A percentile compares a stretch with the other conserved stretches of the same genome.
Evolutionary conservation across 169 alveolate genomes (phyloP).

Genomic region (Plasmodium relictum): DNA sequence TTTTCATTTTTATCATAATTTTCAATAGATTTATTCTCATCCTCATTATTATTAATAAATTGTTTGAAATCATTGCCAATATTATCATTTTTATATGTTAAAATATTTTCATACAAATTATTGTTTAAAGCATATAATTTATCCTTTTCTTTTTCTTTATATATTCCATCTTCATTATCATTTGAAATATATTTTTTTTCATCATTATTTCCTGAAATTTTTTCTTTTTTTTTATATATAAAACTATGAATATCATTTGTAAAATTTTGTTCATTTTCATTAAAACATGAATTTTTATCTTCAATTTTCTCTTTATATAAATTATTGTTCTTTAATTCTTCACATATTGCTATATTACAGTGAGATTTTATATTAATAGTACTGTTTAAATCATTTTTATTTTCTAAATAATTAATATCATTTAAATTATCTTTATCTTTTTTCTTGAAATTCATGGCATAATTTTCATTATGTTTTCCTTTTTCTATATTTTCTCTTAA

Average conservation of each 20-base stretch:
- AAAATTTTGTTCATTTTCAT: not conserved
- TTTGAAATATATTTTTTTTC: not conserved
- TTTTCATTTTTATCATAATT: not conserved
- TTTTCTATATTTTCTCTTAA: too few relatives aligned
- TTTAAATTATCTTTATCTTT: not conserved
- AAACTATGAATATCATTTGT: not conserved
- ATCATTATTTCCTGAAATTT: not conserved
- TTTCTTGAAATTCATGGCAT: too few relatives aligned
- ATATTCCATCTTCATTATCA: not conserved
- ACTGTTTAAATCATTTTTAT: conserved; percentile 10
- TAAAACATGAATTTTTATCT: not conserved
- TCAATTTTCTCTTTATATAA: not conserved
- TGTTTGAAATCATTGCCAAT: not conserved
- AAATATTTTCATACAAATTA: not conserved
- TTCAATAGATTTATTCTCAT: not conserved
- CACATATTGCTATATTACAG: not conserved
- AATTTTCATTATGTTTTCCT: too few relatives aligned
- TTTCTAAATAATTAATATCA: not conserved
- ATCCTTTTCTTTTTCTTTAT: not conserved
- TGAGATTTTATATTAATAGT: conserved; percentile 1
- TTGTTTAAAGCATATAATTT: not conserved
- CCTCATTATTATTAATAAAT: not conserved
- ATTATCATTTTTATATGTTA: not conserved
- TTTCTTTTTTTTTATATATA: not conserved
- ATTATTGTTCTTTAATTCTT: not conserved